phyloP scores from a whole-genome alignment of 768 basidiomycete genomes.

The Epithele typhae region DNA sequence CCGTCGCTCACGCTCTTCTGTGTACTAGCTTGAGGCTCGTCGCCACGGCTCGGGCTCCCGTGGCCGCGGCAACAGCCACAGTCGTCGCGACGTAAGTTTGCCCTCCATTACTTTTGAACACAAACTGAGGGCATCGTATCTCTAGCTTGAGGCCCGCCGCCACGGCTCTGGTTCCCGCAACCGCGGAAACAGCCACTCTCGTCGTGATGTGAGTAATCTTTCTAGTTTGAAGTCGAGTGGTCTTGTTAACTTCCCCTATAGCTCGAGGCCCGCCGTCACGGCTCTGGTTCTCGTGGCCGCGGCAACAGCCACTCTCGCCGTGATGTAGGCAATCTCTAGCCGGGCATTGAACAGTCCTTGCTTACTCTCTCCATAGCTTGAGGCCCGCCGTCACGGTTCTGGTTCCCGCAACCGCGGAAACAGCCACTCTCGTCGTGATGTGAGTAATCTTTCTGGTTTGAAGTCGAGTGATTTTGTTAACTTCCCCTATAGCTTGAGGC shows the following conservation, averaged over 20 bases:
- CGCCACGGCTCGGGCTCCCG: conserved; percentile 6
- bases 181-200: background rate
- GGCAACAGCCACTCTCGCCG: conserved; percentile 1
- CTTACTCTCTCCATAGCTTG: background rate
- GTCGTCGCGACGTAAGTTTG: background rate
- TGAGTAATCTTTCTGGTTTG: background rate
- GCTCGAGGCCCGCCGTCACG: conserved; percentile 5
- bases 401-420: conserved; percentile 4
- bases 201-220: background rate
- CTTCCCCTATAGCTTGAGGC: background rate
- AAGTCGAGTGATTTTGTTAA: no score
- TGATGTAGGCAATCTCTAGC: background rate
- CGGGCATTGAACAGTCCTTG: background rate
- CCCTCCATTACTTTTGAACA: background rate
- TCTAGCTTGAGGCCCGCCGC: conserved; percentile 7
- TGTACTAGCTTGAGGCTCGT: background rate
- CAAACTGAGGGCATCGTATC: background rate
- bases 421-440: conserved; percentile 2
- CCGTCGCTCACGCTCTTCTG: no score
- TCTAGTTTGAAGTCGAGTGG: background rate
- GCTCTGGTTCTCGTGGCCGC: conserved; percentile 6
- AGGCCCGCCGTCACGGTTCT: conserved; percentile 7
- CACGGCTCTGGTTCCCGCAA: conserved; percentile 6
- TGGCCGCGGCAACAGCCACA: background rate
- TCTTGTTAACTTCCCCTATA: background rate